Percentiles rank a stretch among this genome's conserved stretches.
Evolutionary conservation across 305 asterid genomes (phyloP).

Genomic region (Fraxinus nigra): DNA sequence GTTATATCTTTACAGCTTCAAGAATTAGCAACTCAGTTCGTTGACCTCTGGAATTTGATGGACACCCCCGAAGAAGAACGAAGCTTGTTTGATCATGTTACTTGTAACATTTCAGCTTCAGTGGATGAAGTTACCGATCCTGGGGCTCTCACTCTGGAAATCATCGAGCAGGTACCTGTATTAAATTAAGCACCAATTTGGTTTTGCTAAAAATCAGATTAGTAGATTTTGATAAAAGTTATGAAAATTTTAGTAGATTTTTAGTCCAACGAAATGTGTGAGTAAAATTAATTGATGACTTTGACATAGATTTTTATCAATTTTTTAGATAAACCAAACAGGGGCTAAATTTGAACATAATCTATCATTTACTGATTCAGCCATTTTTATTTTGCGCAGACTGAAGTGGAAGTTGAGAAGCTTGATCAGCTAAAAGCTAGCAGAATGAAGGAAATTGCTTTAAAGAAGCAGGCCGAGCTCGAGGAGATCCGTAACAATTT

Average conservation of each 20-base stretch:
- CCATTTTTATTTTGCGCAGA: constrained; percentile 25
- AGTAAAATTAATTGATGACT: not conserved
- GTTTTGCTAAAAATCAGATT: not conserved
- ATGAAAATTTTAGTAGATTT: too few relatives aligned
- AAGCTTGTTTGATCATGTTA: constrained; percentile 74
- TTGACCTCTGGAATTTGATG: constrained; percentile 97
- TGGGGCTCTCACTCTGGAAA: constrained; percentile 82
- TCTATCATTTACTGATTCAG: constrained; percentile 1
- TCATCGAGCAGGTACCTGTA: constrained; percentile 71
- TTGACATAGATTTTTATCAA: not conserved
- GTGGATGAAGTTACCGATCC: constrained; percentile 81
- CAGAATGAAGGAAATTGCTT: constrained; percentile 94
- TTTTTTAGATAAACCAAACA: not conserved
- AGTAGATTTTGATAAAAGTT: not conserved
- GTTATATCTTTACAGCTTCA: constrained; percentile 64
- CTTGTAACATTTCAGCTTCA: constrained; percentile 80
- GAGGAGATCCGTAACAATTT: too few relatives aligned
- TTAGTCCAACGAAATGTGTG: constrained; percentile 3
- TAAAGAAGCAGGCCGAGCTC: constrained; percentile 87
- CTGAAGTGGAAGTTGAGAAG: constrained; percentile 92
- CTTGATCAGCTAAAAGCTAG: constrained; percentile 91
- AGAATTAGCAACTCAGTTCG: constrained; percentile 81
- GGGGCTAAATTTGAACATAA: not conserved
- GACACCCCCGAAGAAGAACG: constrained; percentile 84
- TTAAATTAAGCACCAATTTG: not conserved